Base-by-base conservation (phyloP, 352 stramenopile genomes). In the Phytophthora pinifolia region DNA sequence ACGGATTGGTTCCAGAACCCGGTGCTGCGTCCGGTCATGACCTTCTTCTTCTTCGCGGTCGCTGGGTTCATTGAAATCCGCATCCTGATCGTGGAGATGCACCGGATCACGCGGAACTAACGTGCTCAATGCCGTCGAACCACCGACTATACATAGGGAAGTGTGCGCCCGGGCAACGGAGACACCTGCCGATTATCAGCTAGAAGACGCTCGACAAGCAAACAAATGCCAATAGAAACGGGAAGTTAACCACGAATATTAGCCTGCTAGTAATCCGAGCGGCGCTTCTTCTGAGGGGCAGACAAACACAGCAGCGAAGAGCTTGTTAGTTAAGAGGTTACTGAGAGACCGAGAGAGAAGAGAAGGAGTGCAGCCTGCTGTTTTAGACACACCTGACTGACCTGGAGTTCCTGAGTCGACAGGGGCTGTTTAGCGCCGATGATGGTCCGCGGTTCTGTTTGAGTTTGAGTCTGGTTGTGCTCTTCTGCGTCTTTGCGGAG, bases 1-100 rank as follows among this genome's bases (percentile, higher is more conserved):
- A 89, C 74, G 0, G 82, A 92, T 59, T 72, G 61, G 68, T 87
- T 92, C 49, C 67, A 73, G 66, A 89, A 92, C 65, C 82, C 82
- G 1, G 82, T 92, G 60, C 59, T 92, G 8, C 82, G 82, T 31
- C 82, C 82, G 31, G 65, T 86, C 6, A 77, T 87, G 57, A 73
- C 79, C n/a, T 81, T 83, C 54, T 48, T 62, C 59, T 66, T 81
- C 37, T 60, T 87, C 17, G 65, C 45, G 5, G 55, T 65, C 9
- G 39, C 83, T n/a, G 54, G 54, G 18, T 51, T 65, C 3, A 48
- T 82, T 18, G 72, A 83, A 53, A 62, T 79, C 43, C 76, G 80
- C 45, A 72, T 87, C 29, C 59, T 90, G 33, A 38, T 75, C 22
- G 66, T 69, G 7, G 77, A 84, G 45, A 88, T 90, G 80, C 58